Base-by-base conservation (phyloP, 73 alveolate species). In the Paraurostyla sp. region DNA sequence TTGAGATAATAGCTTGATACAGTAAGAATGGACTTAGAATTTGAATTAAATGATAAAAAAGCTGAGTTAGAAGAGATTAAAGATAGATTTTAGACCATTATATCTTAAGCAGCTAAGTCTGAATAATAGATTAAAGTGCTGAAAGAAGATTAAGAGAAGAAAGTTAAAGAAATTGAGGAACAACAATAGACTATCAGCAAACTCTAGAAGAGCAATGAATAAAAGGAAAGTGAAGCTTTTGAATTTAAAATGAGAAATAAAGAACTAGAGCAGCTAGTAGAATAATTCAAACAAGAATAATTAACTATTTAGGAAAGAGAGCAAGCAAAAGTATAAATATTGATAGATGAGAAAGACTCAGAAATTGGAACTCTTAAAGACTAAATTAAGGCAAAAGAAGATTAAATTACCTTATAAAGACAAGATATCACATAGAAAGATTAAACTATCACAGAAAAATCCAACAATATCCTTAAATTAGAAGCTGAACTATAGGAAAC, bases 61-160 rank as follows among this genome's bases (percentile, higher is more conserved):
- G 86, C 86, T 33, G 86, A 73, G 52, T 35, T 73, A n/a, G 86
- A 73, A 2, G 86, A 73, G 35, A 38, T 73, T 20, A 73, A 73
- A 35, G 68, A 49, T 18, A 73, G 52, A 42, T 52, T 73, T 2
- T 43, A 41, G 4, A 35, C 41, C 13, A 38, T 38, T 3, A 36
- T 65, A 16, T 56, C 41, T 6, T 38, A 65, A 30, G 3, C 41
- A 0, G 11, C 60, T 11, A 38, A 65, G 25, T 38, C 16, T 35
- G 86, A 73, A 48, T 2, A 38, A 3, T 0, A 42, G 22, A 2
- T 49, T 6, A 9, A 3, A 32, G 56, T 0, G 1, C 0, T n/a
- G 4, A 3, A 73, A 45, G 36, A 25, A 29, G 46, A 42, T 15
- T 23, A 20, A 2, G 71, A 73, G 22, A 33, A 3, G 22, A 42